Evolutionary conservation across 768 basidiomycete species (phyloP).

Genomic region (Podaxis sp.): DNA sequence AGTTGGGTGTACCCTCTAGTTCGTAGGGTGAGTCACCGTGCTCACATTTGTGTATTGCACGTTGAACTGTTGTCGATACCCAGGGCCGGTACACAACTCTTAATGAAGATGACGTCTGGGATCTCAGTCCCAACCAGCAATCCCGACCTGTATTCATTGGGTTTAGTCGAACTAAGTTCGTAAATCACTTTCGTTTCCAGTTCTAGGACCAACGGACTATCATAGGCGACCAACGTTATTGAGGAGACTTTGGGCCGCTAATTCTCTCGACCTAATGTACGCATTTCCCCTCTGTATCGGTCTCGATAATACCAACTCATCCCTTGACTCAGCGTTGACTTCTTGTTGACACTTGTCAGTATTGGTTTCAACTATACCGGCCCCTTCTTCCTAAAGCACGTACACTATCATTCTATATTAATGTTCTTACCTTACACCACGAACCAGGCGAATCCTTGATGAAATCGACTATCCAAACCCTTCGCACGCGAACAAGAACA

Average conservation of each 20-base stretch:
- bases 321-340: constrained; percentile 50
- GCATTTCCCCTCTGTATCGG: constrained; percentile 3
- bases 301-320: background rate
- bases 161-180: constrained; percentile 40
- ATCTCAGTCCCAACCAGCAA: constrained; percentile 65
- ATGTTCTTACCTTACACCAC: background rate
- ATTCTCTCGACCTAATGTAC: constrained; percentile 47
- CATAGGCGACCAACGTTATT: constrained; percentile 40
- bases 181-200: background rate
- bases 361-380: constrained; percentile 77
- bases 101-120: constrained; percentile 72
- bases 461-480: constrained; percentile 39
- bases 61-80: background rate
- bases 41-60: background rate
- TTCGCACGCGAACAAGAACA: constrained; percentile 35
- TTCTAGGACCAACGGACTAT: background rate
- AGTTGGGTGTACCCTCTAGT: constrained; percentile 71
- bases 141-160: constrained; percentile 64
- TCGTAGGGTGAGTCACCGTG: constrained; percentile 33
- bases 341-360: constrained; percentile 62
- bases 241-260: constrained; percentile 42
- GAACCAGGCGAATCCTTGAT: constrained; percentile 54
- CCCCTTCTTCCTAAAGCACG: constrained; percentile 83
- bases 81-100: constrained; percentile 55
- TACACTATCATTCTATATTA: constrained; percentile 2